phyloP scores from a whole-genome alignment of 495 filamentous ascomycete genomes.

The Tuber brumale region DNA sequence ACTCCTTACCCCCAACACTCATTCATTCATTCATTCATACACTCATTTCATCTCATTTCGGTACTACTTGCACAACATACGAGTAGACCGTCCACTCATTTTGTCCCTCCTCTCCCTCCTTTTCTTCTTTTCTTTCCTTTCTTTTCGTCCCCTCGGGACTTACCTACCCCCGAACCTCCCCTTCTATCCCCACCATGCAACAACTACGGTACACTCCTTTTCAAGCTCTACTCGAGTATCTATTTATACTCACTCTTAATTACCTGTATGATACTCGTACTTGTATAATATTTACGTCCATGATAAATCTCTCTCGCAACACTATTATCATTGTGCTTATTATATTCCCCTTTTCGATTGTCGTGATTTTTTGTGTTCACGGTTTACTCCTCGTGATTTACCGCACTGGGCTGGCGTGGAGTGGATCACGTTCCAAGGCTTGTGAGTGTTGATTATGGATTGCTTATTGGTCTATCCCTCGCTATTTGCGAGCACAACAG shows the following conservation, averaged over 20 bases:
- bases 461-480: too few species aligned
- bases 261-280: not conserved
- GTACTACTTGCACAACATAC: not conserved
- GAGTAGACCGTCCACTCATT: not conserved
- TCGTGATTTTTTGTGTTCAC: not conserved
- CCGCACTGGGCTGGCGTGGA: not conserved
- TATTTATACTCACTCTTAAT: not conserved
- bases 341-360: not conserved
- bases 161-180: too few species aligned
- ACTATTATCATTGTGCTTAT: not conserved
- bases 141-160: not conserved
- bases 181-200: not conserved
- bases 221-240: not conserved
- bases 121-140: not conserved
- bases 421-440: not conserved
- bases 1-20: slow-evolving; percentile 1
- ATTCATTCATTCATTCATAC: not conserved
- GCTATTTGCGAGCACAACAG: too few species aligned
- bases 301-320: not conserved
- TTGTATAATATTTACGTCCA: not conserved
- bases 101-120: not conserved
- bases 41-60: not conserved
- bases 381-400: not conserved
- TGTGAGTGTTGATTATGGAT: not conserved
- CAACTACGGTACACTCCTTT: not conserved